Conservation (phyloP, 768 basidiomycete genomes). For the Sporobolomyces roseus region DNA sequence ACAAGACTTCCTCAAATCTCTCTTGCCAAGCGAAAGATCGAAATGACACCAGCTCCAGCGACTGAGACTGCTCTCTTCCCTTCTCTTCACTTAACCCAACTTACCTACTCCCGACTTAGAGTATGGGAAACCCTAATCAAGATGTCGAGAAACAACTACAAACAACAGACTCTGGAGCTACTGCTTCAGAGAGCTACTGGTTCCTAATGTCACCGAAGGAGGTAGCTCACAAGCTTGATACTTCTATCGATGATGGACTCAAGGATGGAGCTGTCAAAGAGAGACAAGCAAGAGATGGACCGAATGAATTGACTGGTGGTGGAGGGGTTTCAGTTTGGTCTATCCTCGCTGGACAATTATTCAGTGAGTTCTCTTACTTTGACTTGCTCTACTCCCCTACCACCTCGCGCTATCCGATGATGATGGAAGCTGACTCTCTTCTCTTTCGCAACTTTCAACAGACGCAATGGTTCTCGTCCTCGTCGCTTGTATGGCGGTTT, state of each 20-base stretch:
- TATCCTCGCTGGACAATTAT: constrained; percentile 47
- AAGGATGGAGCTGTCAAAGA: neutral
- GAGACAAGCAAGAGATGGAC: constrained; percentile 26
- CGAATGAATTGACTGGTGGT: constrained; percentile 33
- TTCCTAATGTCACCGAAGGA: constrained; percentile 26
- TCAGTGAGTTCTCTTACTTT: constrained; percentile 44
- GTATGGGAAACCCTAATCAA: constrained; percentile 5
- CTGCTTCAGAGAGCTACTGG: constrained; percentile 24
- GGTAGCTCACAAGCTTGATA: constrained; percentile 12
- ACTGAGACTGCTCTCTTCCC: too few species aligned
- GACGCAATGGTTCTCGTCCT: constrained; percentile 41
- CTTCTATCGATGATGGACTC: constrained; percentile 26
- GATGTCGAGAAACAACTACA: constrained; percentile 19
- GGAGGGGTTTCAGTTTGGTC: constrained; percentile 42
- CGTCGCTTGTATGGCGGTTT: constrained; percentile 52
- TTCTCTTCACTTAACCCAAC: neutral
- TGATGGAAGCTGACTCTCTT: neutral
- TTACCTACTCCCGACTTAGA: neutral
- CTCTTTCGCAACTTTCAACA: neutral
- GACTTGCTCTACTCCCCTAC: too few species aligned
- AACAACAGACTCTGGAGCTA: constrained; percentile 17
- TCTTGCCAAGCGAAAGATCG: too few species aligned
- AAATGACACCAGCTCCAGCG: too few species aligned
- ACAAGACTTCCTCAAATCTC: too few species aligned
- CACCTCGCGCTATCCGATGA: too few species aligned